phyloP scores from a whole-genome alignment of 768 basidiomycete genomes.

The Lentinula sp. region DNA sequence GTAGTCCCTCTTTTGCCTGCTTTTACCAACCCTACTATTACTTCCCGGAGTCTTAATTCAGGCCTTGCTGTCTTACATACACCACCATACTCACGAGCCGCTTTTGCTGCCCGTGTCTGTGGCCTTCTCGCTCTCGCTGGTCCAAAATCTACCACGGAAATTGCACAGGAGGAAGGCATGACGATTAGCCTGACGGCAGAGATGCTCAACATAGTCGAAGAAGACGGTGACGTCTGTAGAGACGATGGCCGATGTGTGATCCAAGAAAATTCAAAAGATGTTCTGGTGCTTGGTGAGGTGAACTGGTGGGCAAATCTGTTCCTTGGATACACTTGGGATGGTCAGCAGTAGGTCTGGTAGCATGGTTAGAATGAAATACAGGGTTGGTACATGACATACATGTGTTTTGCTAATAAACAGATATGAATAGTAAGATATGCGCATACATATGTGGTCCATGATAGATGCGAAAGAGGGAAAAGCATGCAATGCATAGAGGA shows the following conservation, averaged over 20 bases:
- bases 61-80: constrained; percentile 82
- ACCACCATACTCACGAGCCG: constrained; percentile 60
- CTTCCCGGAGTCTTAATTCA: constrained; percentile 52
- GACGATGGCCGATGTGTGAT: constrained; percentile 53
- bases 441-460: constrained; percentile 4
- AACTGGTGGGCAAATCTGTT: constrained; percentile 72
- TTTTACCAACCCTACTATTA: constrained; percentile 64
- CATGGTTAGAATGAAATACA: background rate
- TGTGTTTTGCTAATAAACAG: background rate
- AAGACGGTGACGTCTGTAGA: constrained; percentile 62
- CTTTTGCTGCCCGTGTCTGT: constrained; percentile 65
- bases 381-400: background rate
- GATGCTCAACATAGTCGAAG: constrained; percentile 73
- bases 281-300: constrained; percentile 49
- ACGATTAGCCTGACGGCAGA: constrained; percentile 71
- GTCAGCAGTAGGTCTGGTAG: background rate
- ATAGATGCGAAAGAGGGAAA: constrained; percentile 6
- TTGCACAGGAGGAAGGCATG: constrained; percentile 67
- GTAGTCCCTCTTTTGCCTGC: constrained; percentile 61
- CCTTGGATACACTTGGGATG: constrained; percentile 5
- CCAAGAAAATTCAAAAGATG: constrained; percentile 19
- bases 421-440: background rate
- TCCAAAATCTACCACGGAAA: constrained; percentile 51
- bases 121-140: constrained; percentile 44
- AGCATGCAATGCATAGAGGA: background rate